Base-by-base conservation (phyloP, 495 filamentous ascomycete genomes). In the Halenospora varia region DNA sequence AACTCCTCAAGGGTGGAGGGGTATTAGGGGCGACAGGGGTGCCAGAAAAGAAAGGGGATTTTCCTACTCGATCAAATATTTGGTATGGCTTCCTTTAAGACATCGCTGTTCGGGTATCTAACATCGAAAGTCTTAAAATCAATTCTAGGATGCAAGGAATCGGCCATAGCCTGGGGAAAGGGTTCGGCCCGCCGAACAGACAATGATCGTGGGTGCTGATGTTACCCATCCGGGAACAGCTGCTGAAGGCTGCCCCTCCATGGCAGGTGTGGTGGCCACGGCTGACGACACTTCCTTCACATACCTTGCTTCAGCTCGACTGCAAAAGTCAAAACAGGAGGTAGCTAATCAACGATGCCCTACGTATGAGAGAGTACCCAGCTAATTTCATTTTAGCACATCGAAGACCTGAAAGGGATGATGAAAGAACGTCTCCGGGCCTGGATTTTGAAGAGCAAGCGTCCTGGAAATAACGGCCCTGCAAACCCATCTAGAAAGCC, bases 141-240 rank as follows among this genome's bases (percentile, higher is more conserved):
- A 96, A 96, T 66, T 69, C 93, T 46, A 96, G 96, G 70, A 75
- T 86, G 52, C 88, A 89, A 6, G 92, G 92, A 0, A 66, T 75
- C 15, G 94, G 93, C 57, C 89, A 96, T 64, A 53, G 10, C 11
- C 11, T 51, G n/a, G n/a, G n/a, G n/a, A n/a, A n/a, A 22, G 9
- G 35, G 35, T 9, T 40, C 9, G 9, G 9, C 35, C 9, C 39
- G 19, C 15, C 15, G 9, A n/a, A 17, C 25, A 25, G 3, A 41
- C 35, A 19, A 54, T 46, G 51, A 44, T 54, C 13, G 22, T 54
- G 15, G 92, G 91, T 0, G 84, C 89, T 46, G 92, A 96, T 61
- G 89, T 94, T 1, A 92, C 89, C 0, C 91, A 96, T 61, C 51
- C 51, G 1, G 39, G 25, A 23, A 23, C 17, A 25, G 51, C 20